Conservation (phyloP, 306 rosid genomes). For the Fragaria iinumae region DNA sequence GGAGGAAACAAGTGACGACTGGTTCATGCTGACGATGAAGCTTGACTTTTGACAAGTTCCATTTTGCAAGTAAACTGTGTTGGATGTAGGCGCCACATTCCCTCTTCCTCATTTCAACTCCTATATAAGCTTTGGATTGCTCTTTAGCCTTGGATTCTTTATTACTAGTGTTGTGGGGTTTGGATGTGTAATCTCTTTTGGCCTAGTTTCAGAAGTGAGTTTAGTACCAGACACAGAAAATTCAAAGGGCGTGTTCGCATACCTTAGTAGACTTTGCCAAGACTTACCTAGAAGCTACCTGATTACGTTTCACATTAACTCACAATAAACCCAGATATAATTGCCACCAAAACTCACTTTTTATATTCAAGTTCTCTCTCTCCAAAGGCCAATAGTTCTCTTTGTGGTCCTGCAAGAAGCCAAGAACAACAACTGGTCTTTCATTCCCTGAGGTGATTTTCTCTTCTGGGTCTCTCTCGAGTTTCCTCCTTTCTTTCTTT, state of each 20-base stretch:
- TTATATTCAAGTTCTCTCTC: neutral
- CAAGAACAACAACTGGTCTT: neutral
- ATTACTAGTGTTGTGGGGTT: neutral
- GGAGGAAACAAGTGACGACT: neutral
- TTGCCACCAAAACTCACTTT: neutral
- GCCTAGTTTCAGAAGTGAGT: neutral
- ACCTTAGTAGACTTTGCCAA: neutral
- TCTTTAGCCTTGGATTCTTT: neutral
- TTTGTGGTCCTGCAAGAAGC: neutral
- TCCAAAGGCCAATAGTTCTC: neutral
- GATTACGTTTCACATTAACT: neutral
- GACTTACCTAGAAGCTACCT: neutral
- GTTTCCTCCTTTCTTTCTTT: conserved; percentile 1
- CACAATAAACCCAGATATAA: neutral
- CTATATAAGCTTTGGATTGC: neutral
- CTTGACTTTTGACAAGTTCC: neutral
- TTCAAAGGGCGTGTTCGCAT: conserved; percentile 8
- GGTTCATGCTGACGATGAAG: neutral
- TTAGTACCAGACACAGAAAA: neutral
- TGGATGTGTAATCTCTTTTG: neutral
- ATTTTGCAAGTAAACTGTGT: neutral
- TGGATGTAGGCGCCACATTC: neutral
- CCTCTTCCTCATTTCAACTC: neutral
- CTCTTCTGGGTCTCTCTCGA: conserved; percentile 21
- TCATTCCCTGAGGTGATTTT: conserved; percentile 37